Percentiles rank a stretch among this genome's conserved stretches.
phyloP scores from a whole-genome alignment of 176 grass and related monocot species.

The Triticum monococcum region DNA sequence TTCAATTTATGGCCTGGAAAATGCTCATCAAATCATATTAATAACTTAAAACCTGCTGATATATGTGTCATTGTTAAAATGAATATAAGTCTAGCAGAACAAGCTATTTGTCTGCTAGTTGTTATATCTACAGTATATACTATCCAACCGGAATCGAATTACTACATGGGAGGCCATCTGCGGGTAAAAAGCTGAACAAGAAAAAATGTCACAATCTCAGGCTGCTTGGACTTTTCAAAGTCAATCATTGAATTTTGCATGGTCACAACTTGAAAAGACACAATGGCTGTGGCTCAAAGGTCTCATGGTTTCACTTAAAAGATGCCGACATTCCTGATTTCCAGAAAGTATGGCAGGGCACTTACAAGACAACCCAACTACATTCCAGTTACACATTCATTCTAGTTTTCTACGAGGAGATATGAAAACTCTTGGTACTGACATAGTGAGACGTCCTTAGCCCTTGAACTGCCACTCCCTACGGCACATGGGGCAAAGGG shows the following conservation, averaged over 20 bases:
- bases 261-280: background rate
- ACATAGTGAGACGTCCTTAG: constrained; percentile 34
- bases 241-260: constrained; percentile 5
- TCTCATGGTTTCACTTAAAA: background rate
- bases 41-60: background rate
- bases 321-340: background rate
- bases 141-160: background rate
- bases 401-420: constrained; percentile 8
- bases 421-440: background rate
- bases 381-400: background rate
- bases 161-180: background rate
- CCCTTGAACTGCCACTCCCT: constrained; percentile 93
- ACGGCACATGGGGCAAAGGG: constrained; percentile 90
- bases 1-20: background rate
- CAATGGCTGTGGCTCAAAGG: background rate
- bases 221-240: background rate
- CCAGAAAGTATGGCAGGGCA: constrained; percentile 8
- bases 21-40: background rate
- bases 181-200: background rate
- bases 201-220: constrained; percentile 8
- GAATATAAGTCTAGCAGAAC: background rate
- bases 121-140: background rate
- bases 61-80: background rate
- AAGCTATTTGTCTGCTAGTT: background rate
- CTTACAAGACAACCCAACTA: background rate